phyloP scores from a whole-genome alignment of 2,329 filamentous ascomycete genomes.

The Cladosporium sphaerospermum region DNA sequence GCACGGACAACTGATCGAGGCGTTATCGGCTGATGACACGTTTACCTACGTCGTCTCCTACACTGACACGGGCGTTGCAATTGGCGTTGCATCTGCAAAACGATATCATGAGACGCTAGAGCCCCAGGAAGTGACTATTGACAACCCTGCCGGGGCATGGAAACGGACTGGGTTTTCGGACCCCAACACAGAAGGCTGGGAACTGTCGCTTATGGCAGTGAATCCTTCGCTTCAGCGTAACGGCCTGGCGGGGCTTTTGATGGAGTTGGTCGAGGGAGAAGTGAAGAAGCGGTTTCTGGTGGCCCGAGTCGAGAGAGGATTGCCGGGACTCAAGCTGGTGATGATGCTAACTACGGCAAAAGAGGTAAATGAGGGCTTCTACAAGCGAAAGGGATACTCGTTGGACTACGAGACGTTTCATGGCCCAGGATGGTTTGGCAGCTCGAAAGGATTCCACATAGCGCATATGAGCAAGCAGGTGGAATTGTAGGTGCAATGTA shows the following conservation, averaged over 20 bases:
- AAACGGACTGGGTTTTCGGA: neutral
- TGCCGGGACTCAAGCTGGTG: neutral
- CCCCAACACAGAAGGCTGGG: slow-evolving; percentile 12
- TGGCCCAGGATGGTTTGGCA: slow-evolving; percentile 14
- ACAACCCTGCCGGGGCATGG: neutral
- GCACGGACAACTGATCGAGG: slow-evolving; percentile 9
- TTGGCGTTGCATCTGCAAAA: slow-evolving; percentile 16
- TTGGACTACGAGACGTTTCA: slow-evolving; percentile 17
- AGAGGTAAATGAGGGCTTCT: slow-evolving; percentile 16
- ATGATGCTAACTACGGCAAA: slow-evolving; percentile 20
- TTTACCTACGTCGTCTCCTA: slow-evolving; percentile 17
- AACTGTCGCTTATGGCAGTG: slow-evolving; percentile 16
- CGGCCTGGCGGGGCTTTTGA: slow-evolving; percentile 18
- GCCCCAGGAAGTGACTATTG: neutral
- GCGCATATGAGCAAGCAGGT: slow-evolving; percentile 17
- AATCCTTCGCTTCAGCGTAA: slow-evolving; percentile 11
- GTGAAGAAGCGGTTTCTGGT: slow-evolving; percentile 12
- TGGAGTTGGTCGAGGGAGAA: slow-evolving; percentile 17
- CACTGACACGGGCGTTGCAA: neutral
- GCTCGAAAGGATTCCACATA: slow-evolving; percentile 15
- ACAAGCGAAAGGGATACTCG: slow-evolving; percentile 12
- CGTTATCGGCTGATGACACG: slow-evolving; percentile 13
- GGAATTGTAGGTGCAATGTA: neutral
- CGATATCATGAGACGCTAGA: slow-evolving; percentile 8
- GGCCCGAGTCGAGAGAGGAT: neutral